Evolutionary conservation across 192 early-diverging fungal genomes (phyloP).

Genomic region (Thoreauomyces humboldtii): DNA sequence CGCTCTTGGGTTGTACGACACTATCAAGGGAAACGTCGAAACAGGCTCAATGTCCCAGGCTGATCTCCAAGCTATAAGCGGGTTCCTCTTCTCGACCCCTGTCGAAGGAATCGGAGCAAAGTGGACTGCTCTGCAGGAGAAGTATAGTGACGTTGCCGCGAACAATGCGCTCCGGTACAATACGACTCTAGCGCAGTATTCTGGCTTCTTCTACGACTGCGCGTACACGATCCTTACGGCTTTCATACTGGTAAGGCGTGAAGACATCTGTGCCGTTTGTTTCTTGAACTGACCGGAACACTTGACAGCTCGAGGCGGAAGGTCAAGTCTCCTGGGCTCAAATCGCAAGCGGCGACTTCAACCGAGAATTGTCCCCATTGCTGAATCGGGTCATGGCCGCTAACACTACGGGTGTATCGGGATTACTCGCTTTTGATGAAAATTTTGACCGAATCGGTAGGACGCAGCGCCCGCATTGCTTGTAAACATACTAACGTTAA

Average conservation of each 20-base stretch:
- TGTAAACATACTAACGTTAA: no score
- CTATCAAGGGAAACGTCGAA: background rate
- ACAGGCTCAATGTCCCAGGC: background rate
- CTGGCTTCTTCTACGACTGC: slow-evolving; percentile 9
- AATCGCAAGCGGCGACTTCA: slow-evolving; percentile 4
- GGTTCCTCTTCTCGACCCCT: background rate
- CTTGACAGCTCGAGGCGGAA: no score
- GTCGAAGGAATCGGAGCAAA: background rate
- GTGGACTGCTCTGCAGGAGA: background rate
- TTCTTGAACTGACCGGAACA: no score
- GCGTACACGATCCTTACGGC: background rate
- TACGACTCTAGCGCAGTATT: no score
- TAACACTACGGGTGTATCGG: slow-evolving; percentile 1
- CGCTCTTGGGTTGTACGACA: background rate
- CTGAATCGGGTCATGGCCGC: background rate
- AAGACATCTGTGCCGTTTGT: no score
- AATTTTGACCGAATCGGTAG: slow-evolving; percentile 22
- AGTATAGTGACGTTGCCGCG: no score
- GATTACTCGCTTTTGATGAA: slow-evolving; percentile 1
- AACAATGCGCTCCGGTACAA: no score
- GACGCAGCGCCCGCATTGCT: no score
- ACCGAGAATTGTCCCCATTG: background rate
- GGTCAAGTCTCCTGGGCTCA: background rate
- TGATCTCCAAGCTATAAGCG: slow-evolving; percentile 1
- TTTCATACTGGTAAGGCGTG: background rate